Evolutionary conservation across 495 filamentous ascomycete species (phyloP), one percentile per base, ranked within the genome.

Genomic region (Penicillium pancosmium): DNA sequence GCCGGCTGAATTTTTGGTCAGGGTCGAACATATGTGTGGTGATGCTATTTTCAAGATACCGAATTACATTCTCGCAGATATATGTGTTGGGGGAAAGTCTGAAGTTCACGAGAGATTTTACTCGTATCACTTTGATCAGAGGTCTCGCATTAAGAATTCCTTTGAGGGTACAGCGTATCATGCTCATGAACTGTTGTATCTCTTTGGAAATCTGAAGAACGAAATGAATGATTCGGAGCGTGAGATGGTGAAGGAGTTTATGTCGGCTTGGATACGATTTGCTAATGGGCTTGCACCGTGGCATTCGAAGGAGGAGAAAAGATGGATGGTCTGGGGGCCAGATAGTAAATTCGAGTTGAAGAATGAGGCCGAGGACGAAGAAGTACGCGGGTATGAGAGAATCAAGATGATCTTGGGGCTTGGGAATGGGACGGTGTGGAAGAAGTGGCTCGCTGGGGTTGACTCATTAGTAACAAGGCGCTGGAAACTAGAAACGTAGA

Each of bases 151-250:
- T 10, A 48, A 52, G 10, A 73, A 73, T 43, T 23, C 59, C 2
- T 52, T 73, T 11, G 59, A 69, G 25, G 68, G 64, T 9, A 73
- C 70, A 0, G 66, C 68, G 38, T 73, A 73, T 52, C 70, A 73
- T 55, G 70, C 70, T 0, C 62, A 69, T 50, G 70, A 73, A 35
- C 57, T 71, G n/a, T 56, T 70, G 5, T 73, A 73, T 41, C 64
- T 69, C 1, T 73, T 68, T 47, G 63, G 64, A 15, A 73, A 73
- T 31, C 33, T 73, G 50, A 56, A 63, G 10, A 62, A 64, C 15
- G 56, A 64, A 49, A 46, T 73, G 49, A 67, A 61, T 51, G 54
- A 61, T 3, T 53, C 47, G 2, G 70, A 71, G 31, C 18, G 15
- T 0, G 16, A 25, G 2, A 71, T 71, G 68, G 68, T 54, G 9